Evolutionary conservation across 2,329 filamentous ascomycete species (phyloP).

Genomic region (Xylaria arbuscula): DNA sequence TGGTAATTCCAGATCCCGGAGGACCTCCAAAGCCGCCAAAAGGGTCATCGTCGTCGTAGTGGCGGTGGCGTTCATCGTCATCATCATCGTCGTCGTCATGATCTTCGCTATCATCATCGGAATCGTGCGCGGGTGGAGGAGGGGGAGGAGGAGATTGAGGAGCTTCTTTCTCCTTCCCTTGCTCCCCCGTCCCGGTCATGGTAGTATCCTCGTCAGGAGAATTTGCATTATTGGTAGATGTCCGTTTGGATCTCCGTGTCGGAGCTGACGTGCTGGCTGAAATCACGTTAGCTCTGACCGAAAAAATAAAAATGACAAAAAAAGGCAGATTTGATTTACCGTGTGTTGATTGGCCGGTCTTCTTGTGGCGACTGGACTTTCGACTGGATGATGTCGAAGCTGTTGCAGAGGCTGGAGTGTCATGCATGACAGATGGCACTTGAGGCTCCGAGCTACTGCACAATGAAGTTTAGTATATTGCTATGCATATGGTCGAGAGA

Average conservation of each 20-base stretch:
- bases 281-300: slow-evolving; percentile 16
- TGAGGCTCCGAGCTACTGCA: slow-evolving; percentile 65
- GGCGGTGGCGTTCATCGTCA: slow-evolving; percentile 61
- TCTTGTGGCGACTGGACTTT: slow-evolving; percentile 79
- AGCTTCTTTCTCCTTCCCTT: slow-evolving; percentile 55
- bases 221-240: slow-evolving; percentile 57
- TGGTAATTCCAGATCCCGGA: slow-evolving; percentile 75
- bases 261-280: slow-evolving; percentile 54
- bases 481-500: slow-evolving; percentile 42
- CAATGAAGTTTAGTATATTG: slow-evolving; percentile 39
- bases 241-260: slow-evolving; percentile 65
- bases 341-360: slow-evolving; percentile 61
- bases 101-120: slow-evolving; percentile 55
- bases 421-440: slow-evolving; percentile 71
- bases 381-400: slow-evolving; percentile 70
- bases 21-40: slow-evolving; percentile 76
- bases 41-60: slow-evolving; percentile 74
- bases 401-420: slow-evolving; percentile 63
- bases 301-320: background rate
- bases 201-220: slow-evolving; percentile 69
- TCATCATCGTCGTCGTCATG: slow-evolving; percentile 61
- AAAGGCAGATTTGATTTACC: slow-evolving; percentile 49
- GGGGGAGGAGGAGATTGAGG: slow-evolving; percentile 56
- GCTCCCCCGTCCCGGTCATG: slow-evolving; percentile 77
- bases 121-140: slow-evolving; percentile 54